Evolutionary conservation across 2,329 filamentous ascomycete genomes (phyloP).

Genomic region (Scytalidium lignicola): DNA sequence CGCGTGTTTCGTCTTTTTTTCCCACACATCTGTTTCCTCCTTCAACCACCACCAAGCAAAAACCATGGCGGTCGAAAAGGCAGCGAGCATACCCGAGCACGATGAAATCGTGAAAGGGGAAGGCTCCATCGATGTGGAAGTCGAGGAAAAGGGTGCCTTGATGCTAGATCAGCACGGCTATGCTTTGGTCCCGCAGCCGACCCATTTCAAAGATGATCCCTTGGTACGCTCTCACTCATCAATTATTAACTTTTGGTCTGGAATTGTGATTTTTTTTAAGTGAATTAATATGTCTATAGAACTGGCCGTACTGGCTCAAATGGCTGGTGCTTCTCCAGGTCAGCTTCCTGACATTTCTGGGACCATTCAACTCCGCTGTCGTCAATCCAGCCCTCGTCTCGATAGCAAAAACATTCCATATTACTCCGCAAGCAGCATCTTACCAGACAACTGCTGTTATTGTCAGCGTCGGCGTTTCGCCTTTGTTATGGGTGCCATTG

Average conservation of each 20-base stretch:
- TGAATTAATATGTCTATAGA: slow-evolving; percentile 12
- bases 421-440: slow-evolving; percentile 26
- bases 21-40: no score
- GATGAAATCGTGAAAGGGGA: no score
- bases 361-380: slow-evolving; percentile 23
- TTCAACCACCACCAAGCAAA: no score
- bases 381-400: slow-evolving; percentile 30
- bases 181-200: slow-evolving; percentile 20
- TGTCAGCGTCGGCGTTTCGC: slow-evolving; percentile 28
- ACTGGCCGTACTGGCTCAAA: slow-evolving; percentile 21
- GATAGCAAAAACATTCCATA: slow-evolving; percentile 25
- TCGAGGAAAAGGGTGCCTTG: no score
- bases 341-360: slow-evolving; percentile 27
- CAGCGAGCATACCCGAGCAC: no score
- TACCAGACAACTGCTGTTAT: slow-evolving; percentile 31
- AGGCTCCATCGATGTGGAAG: no score
- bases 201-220: slow-evolving; percentile 19
- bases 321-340: slow-evolving; percentile 24
- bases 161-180: slow-evolving; percentile 18
- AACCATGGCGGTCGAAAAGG: no score
- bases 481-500: slow-evolving; percentile 9
- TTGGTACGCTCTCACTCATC: slow-evolving; percentile 8
- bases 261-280: background rate
- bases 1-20: no score
- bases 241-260: background rate